phyloP scores from a whole-genome alignment of 2,329 filamentous ascomycete genomes.

The Juglanconis juglandina region DNA sequence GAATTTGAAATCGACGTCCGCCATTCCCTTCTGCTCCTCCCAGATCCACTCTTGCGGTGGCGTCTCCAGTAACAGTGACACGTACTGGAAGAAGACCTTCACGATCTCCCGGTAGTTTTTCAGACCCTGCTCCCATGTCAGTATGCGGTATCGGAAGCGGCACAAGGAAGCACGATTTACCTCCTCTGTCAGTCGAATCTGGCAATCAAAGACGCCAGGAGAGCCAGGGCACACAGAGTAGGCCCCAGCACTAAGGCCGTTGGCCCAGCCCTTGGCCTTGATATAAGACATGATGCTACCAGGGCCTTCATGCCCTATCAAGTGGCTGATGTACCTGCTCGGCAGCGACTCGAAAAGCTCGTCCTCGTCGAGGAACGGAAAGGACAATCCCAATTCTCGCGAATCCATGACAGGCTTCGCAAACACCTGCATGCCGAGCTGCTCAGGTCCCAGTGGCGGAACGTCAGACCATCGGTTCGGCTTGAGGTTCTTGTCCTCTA shows the following conservation, averaged over 20 bases:
- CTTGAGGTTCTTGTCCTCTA: conserved; percentile 77
- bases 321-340: conserved; percentile 78
- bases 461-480: conserved; percentile 54
- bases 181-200: conserved; percentile 78
- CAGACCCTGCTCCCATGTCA: conserved; percentile 47
- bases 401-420: conserved; percentile 91
- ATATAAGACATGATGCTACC: conserved; percentile 88
- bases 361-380: conserved; percentile 84
- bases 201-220: conserved; percentile 74
- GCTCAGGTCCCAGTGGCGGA: conserved; percentile 45
- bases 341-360: conserved; percentile 75
- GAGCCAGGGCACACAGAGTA: conserved; percentile 73
- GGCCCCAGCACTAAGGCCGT: conserved; percentile 73
- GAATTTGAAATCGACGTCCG: conserved; percentile 92
- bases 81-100: conserved; percentile 86
- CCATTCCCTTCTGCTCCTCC: conserved; percentile 83
- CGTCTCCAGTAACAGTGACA: conserved; percentile 76
- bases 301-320: conserved; percentile 89
- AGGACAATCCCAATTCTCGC: conserved; percentile 73
- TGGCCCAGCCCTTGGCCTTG: conserved; percentile 88
- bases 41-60: conserved; percentile 91
- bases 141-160: conserved; percentile 16
- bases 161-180: conserved; percentile 36
- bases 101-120: conserved; percentile 78
- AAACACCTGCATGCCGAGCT: conserved; percentile 68